Evolutionary conservation across 169 alveolate species (phyloP).

Genomic region (Eimeria brunetti): DNA sequence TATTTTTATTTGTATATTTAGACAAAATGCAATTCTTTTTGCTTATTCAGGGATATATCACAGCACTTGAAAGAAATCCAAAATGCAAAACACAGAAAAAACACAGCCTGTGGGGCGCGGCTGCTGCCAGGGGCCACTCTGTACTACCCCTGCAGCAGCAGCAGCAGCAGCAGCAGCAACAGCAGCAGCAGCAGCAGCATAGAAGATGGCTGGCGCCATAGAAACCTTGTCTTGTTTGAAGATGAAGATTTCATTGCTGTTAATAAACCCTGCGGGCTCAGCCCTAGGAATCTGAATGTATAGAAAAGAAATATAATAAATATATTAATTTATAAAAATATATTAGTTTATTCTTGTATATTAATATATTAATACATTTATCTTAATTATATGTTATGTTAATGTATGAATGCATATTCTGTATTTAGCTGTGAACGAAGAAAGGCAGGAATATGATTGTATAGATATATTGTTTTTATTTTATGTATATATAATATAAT

Average conservation of each 20-base stretch:
- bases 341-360: too few species aligned
- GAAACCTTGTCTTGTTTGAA: neutral
- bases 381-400: too few species aligned
- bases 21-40: too few species aligned
- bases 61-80: neutral
- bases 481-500: too few species aligned
- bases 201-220: neutral
- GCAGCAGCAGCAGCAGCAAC: neutral
- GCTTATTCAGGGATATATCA: neutral
- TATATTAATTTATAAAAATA: too few species aligned
- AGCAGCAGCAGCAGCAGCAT: neutral
- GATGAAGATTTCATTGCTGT: constrained; percentile 32
- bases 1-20: too few species aligned
- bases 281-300: neutral
- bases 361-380: too few species aligned
- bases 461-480: too few species aligned
- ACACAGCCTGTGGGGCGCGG: neutral
- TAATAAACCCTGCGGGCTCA: constrained; percentile 9
- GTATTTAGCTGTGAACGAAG: too few species aligned
- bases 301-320: neutral
- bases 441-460: too few species aligned
- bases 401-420: too few species aligned
- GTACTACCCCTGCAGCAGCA: neutral
- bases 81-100: neutral
- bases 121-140: constrained; percentile 25